phyloP scores from a whole-genome alignment of 305 asterid species.

The Stenogyne calaminthoides region DNA sequence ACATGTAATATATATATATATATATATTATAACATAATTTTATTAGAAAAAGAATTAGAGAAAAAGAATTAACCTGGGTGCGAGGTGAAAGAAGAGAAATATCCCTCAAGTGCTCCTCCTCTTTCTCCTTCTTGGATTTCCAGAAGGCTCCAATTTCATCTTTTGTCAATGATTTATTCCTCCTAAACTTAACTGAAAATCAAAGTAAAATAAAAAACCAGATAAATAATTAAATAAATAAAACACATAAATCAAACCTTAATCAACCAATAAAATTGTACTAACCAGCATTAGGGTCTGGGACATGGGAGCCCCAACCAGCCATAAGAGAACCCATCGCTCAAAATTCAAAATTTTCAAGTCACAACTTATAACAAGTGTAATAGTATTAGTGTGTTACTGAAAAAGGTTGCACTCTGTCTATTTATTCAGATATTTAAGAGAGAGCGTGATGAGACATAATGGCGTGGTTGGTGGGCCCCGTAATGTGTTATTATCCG shows the following conservation, averaged over 20 bases:
- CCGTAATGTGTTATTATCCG: background rate
- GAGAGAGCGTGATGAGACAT: too few species aligned
- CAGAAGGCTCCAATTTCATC: constrained; percentile 71
- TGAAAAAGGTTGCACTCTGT: too few species aligned
- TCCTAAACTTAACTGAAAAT: constrained; percentile 37
- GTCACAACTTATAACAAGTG: too few species aligned
- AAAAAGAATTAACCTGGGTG: constrained; percentile 43
- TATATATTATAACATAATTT: too few species aligned
- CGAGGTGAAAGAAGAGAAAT: constrained; percentile 60
- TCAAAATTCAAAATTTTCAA: background rate
- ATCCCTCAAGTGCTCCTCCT: constrained; percentile 67
- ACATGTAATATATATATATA: too few species aligned
- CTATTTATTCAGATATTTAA: too few species aligned
- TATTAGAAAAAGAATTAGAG: background rate
- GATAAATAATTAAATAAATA: too few species aligned
- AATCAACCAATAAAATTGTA: background rate
- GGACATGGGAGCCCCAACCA: constrained; percentile 76
- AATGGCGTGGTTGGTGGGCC: background rate
- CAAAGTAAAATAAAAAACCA: too few species aligned
- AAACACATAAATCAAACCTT: too few species aligned
- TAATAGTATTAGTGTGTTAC: too few species aligned
- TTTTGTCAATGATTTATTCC: constrained; percentile 70
- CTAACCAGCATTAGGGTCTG: constrained; percentile 56
- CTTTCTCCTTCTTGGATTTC: constrained; percentile 64
- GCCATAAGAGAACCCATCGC: constrained; percentile 93